Evolutionary conservation across 1,284 basidiomycete species (phyloP).

Genomic region (Vanrija humicola): DNA sequence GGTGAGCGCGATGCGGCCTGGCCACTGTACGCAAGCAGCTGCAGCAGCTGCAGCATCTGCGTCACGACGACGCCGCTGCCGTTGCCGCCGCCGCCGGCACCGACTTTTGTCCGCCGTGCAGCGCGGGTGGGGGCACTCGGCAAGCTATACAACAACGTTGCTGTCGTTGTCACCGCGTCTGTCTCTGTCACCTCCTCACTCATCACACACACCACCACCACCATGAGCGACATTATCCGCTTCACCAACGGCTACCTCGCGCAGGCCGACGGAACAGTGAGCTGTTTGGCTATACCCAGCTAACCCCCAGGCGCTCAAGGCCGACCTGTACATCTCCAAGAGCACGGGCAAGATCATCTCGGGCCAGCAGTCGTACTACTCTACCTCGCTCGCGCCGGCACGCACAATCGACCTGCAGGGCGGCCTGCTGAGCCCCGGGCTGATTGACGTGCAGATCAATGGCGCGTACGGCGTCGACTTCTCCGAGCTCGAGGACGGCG

Average conservation of each 20-base stretch:
- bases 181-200: neutral
- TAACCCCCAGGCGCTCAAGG: conserved; percentile 15
- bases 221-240: conserved; percentile 56
- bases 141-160: too few relatives aligned
- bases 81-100: too few relatives aligned
- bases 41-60: too few relatives aligned
- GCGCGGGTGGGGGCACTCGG: too few relatives aligned
- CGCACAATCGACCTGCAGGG: conserved; percentile 48
- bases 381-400: conserved; percentile 11
- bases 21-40: too few relatives aligned
- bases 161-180: too few relatives aligned
- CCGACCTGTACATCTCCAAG: conserved; percentile 36
- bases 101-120: too few relatives aligned
- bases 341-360: conserved; percentile 31
- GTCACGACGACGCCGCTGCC: too few relatives aligned
- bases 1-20: too few relatives aligned
- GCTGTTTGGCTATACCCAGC: too few relatives aligned
- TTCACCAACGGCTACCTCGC: conserved; percentile 79
- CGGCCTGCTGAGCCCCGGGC: conserved; percentile 74
- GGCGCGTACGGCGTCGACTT: conserved; percentile 89
- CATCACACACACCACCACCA: conserved; percentile 1
- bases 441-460: conserved; percentile 68
- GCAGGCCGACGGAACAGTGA: conserved; percentile 62
- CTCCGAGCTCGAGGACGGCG: conserved; percentile 59
- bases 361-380: conserved; percentile 31